Evolutionary conservation across 148 eudicot genomes (phyloP), one percentile per base, ranked within the genome.

Genomic region (Fagopyrum tataricum): DNA sequence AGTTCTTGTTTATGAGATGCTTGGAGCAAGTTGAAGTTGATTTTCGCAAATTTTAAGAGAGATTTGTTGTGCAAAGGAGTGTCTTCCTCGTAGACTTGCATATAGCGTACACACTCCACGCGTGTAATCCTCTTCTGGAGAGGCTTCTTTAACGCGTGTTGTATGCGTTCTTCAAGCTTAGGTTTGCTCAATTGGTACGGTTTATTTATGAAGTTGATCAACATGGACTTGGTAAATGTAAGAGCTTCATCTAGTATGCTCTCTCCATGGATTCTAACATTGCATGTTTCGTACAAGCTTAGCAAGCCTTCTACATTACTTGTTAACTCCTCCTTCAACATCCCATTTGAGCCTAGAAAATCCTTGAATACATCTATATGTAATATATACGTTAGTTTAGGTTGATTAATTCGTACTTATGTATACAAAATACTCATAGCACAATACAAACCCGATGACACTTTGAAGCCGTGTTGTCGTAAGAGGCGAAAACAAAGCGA

Each of bases 161-260:
- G 5, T 3, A 83, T 77, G 51, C 44, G 52, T 9, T 58, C 48
- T 13, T 39, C 48, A 11, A 58, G 66, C 9, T 39, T 71, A 0
- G 26, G 23, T 3, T 11, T 39, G 44, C 18, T 52, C 26, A 78
- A 10, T 0, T 66, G 52, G 15, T 75, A 41, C 0, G 41, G 18
- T 26, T 31, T 31, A 31, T 31, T 3, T 1, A 71, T 67, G 21
- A 49, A 41, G 37, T 76, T 56, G 13, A 71, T 56, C n/a, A 75
- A 44, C 61, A 11, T 47, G 4, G 74, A 75, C 5, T 5, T 31
- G 3, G 85, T 78, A 26, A 82, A 80, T 20, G 59, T 41, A 9
- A 82, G 74, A 18, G 85, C 85, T 72, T 82, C 79, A 0, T 85
- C 87, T 5, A 85, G 71, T n/a, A 82, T 52, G 55, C 76, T 75